Conservation (phyloP, 106 monocot species). For the Alisma plantagoaquatica region DNA sequence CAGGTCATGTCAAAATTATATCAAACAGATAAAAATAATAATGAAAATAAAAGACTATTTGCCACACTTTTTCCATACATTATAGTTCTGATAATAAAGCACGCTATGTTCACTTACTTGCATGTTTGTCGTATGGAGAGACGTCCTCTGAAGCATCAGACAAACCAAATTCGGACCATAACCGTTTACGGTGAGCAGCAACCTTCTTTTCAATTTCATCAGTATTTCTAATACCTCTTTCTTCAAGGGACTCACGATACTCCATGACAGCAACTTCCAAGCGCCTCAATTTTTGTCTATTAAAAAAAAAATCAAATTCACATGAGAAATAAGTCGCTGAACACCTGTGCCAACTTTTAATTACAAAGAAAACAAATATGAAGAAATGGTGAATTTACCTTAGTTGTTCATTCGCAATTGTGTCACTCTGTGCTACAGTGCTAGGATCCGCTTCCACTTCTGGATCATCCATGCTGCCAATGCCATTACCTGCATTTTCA, state of each 20-base stretch:
- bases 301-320: too few relatives aligned
- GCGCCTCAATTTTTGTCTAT: conserved; percentile 86
- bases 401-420: conserved; percentile 66
- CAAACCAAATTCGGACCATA: conserved; percentile 79
- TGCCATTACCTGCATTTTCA: conserved; percentile 40
- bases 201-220: conserved; percentile 93
- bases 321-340: neutral
- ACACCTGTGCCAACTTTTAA: neutral
- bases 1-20: neutral
- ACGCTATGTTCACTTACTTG: neutral
- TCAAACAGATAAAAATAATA: neutral
- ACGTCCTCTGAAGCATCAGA: conserved; percentile 39
- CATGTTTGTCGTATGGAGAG: conserved; percentile 21
- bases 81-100: too few relatives aligned
- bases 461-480: conserved; percentile 24
- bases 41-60: too few relatives aligned
- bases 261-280: conserved; percentile 96
- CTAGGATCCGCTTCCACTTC: conserved; percentile 28
- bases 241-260: conserved; percentile 90
- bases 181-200: conserved; percentile 46
- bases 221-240: conserved; percentile 43
- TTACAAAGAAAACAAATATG: neutral
- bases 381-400: conserved; percentile 28
- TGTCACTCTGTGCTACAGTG: conserved; percentile 32
- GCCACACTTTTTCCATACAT: too few relatives aligned